Conservation (phyloP, 441 rosid genomes). For the Corymbia citriodora region DNA sequence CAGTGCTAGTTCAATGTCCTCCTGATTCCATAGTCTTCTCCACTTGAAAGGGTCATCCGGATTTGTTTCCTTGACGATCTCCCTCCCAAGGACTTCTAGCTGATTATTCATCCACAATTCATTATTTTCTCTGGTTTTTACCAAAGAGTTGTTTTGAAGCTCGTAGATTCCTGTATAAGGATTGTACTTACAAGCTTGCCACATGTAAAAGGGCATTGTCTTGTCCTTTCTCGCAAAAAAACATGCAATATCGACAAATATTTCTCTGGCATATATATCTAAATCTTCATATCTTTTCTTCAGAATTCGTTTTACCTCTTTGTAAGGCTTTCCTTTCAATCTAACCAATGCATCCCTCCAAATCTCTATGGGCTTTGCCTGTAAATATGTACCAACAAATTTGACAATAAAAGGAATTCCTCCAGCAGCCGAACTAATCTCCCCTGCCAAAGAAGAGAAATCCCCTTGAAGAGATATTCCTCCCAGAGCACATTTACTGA, state of each 20-base stretch:
- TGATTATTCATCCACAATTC: neutral
- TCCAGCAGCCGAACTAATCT: neutral
- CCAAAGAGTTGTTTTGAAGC: neutral
- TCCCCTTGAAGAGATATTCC: neutral
- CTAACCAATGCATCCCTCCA: neutral
- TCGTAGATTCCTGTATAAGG: neutral
- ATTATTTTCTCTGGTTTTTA: neutral
- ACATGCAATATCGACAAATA: too few species aligned
- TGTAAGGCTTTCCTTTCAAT: neutral
- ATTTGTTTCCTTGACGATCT: neutral
- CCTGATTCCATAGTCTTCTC: neutral
- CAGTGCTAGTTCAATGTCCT: accelerated
- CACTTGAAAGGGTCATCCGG: accelerated
- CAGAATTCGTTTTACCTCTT: neutral
- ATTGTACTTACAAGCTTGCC: neutral
- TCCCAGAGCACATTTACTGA: neutral
- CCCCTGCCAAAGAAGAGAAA: neutral
- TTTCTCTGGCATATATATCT: too few species aligned
- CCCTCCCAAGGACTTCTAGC: neutral
- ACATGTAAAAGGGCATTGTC: too few species aligned
- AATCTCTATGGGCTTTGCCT: neutral
- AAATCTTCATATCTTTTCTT: neutral
- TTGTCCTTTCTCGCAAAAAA: too few species aligned
- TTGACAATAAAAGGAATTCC: neutral
- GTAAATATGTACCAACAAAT: neutral